Percentiles rank a stretch among this genome's conserved stretches.
Evolutionary conservation across 2,329 filamentous ascomycete genomes (phyloP).

Genomic region (Thelonectria rubi): DNA sequence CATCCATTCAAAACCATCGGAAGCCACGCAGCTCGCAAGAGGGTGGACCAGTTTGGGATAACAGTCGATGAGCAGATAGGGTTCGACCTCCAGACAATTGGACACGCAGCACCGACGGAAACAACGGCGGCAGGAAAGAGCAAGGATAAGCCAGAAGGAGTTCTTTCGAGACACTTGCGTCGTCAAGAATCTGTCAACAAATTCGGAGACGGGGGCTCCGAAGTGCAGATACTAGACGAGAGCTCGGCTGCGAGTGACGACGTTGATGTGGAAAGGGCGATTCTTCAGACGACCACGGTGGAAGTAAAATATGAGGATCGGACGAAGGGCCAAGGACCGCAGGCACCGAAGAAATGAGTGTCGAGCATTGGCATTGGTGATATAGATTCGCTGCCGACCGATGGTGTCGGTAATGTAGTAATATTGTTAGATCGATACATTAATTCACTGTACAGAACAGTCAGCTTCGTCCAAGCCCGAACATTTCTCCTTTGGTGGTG

Average conservation of each 20-base stretch:
- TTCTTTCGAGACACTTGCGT: slow-evolving; percentile 32
- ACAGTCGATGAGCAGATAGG: slow-evolving; percentile 20
- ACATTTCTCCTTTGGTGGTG: neutral
- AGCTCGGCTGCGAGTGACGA: slow-evolving; percentile 26
- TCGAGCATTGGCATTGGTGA: neutral
- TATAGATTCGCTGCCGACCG: neutral
- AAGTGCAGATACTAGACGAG: slow-evolving; percentile 25
- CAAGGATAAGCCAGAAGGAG: slow-evolving; percentile 19
- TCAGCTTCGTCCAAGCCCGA: neutral
- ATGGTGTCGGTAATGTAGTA: neutral
- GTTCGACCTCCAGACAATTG: slow-evolving; percentile 38
- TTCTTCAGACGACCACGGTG: slow-evolving; percentile 40
- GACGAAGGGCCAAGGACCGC: slow-evolving; percentile 3
- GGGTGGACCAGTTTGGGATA: slow-evolving; percentile 23
- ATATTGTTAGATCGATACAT: neutral
- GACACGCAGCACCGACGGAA: slow-evolving; percentile 32
- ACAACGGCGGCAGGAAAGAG: slow-evolving; percentile 28
- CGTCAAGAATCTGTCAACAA: slow-evolving; percentile 37
- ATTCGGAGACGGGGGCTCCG: slow-evolving; percentile 27
- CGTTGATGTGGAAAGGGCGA: slow-evolving; percentile 31
- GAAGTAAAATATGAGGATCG: slow-evolving; percentile 37
- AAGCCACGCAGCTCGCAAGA: slow-evolving; percentile 12
- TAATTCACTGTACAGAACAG: too few relatives aligned
- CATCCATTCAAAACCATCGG: slow-evolving; percentile 37
- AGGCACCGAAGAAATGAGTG: slow-evolving; percentile 5